Evolutionary conservation across 2,329 filamentous ascomycete species (phyloP), one percentile per base, ranked within the genome.

Genomic region (Xylariaceae sp.): DNA sequence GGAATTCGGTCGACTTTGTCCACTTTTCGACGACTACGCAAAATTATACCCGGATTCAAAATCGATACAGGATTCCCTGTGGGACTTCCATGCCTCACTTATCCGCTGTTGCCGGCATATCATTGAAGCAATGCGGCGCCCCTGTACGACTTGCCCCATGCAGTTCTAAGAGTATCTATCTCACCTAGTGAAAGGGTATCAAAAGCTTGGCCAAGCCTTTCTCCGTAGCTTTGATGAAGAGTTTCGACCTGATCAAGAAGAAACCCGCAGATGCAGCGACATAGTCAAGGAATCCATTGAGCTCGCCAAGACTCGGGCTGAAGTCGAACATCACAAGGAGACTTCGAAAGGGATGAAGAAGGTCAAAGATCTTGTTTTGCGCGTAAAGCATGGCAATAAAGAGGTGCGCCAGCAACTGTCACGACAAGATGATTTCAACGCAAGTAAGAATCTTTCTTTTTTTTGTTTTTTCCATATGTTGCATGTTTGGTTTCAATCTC

Each of bases 1-100:
- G 66, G 66, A 66, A 1, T 64, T 78, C 11, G 70, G 71, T 5
- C 64, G 59, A 1, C 52, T 71, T 11, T 75, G 69, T 58, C 76
- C 76, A 0, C 62, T 69, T 15, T 74, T 75, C 8, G 61, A 66
- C 39, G 72, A 76, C 56, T 77, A 77, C 55, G 68, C 70, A 56
- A 66, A 67, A 1, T 63, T 77, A 3, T 77, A 72, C 61, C 71
- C 72, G 3, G 67, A 58, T 1, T 77, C 74, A 2, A 50, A 49
- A 3, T 64, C 66, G 39, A 66, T 77, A 30, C 73, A 73, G 45
- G 63, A 69, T 50, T 65, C 73, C 1, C 64, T 77, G 5, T 71
- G 65, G 52, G 60, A 64, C 6, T 76, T 76, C 51, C 66, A 76
- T 49, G 70, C 73, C 0, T 66, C 69, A 0, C 69, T 77, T 2